A percentile compares a stretch with the other conserved stretches of the same genome.
Evolutionary conservation across 306 rosid species (phyloP).

Genomic region (Castanea crenata): DNA sequence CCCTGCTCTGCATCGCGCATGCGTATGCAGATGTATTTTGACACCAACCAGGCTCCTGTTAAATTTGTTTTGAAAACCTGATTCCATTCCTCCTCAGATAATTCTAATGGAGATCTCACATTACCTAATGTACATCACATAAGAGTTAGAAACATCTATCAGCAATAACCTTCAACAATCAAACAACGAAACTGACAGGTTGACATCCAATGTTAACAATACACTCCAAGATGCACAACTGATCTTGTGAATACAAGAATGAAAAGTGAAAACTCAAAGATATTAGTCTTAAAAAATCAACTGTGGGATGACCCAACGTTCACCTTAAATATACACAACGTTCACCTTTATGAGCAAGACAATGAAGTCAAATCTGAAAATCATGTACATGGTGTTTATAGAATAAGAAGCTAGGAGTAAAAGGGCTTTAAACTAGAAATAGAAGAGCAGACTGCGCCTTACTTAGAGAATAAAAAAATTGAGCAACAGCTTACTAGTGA

Average conservation of each 20-base stretch:
- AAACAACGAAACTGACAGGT: background rate
- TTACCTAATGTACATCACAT: constrained; percentile 36
- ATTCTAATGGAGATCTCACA: constrained; percentile 53
- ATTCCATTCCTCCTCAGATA: constrained; percentile 76
- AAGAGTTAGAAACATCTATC: background rate
- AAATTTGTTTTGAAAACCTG: constrained; percentile 49
- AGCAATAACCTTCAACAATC: background rate
- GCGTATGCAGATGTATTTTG: constrained; percentile 50
- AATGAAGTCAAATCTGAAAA: too few relatives aligned
- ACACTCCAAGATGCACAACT: background rate
- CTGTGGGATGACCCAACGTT: background rate
- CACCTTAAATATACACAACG: too few relatives aligned
- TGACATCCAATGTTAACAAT: too few relatives aligned
- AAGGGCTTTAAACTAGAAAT: too few relatives aligned
- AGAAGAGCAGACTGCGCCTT: too few relatives aligned
- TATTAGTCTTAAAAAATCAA: background rate
- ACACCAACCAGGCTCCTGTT: constrained; percentile 71
- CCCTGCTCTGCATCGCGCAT: constrained; percentile 49
- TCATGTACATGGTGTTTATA: too few relatives aligned
- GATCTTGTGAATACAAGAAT: background rate
- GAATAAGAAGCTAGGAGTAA: too few relatives aligned
- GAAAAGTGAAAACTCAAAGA: background rate
- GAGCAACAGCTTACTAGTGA: too few relatives aligned
- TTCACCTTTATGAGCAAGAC: too few relatives aligned
- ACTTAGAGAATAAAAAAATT: too few relatives aligned